Conservation (phyloP, 1,284 basidiomycete genomes). For the Caloboletus firmus region DNA sequence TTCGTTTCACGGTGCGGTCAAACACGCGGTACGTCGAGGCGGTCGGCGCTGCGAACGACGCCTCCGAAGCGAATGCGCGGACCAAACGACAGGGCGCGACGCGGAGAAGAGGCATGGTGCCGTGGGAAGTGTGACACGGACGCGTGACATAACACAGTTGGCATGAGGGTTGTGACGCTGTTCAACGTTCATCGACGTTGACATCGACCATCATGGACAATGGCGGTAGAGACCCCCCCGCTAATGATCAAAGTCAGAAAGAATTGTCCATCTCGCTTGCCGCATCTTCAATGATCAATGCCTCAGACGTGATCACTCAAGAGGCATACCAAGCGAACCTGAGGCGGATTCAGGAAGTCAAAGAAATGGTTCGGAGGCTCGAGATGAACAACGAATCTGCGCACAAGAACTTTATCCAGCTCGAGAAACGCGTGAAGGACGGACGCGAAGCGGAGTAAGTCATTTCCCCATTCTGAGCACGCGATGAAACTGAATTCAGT, state of each 20-base stretch:
- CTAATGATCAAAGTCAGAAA: slow-evolving; percentile 9
- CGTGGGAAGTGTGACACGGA: slow-evolving; percentile 20
- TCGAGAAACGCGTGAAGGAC: slow-evolving; percentile 28
- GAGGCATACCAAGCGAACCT: slow-evolving; percentile 30
- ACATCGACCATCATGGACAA: slow-evolving; percentile 20
- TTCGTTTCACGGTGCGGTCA: slow-evolving; percentile 79
- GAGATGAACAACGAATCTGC: slow-evolving; percentile 33
- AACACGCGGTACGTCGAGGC: slow-evolving; percentile 79
- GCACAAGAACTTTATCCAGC: slow-evolving; percentile 33
- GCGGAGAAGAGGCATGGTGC: slow-evolving; percentile 18
- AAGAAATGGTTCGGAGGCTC: slow-evolving; percentile 25
- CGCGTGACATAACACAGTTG: slow-evolving; percentile 20
- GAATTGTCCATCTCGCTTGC: slow-evolving; percentile 19
- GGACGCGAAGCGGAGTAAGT: slow-evolving; percentile 41
- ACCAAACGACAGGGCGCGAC: slow-evolving; percentile 6
- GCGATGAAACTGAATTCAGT: slow-evolving; percentile 3
- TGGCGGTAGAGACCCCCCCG: slow-evolving; percentile 1
- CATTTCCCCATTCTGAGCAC: background rate
- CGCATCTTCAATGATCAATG: slow-evolving; percentile 31
- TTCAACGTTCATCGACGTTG: background rate
- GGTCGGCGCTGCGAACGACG: slow-evolving; percentile 38
- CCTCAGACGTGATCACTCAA: slow-evolving; percentile 18
- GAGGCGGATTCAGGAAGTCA: slow-evolving; percentile 31
- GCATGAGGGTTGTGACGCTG: background rate
- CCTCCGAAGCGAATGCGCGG: slow-evolving; percentile 42